These are phyloP conservation scores for Ophiostoma ips DNA, from an alignment of 2,329 filamentous ascomycete genomes.

Conservation along the genomic window DNA sequence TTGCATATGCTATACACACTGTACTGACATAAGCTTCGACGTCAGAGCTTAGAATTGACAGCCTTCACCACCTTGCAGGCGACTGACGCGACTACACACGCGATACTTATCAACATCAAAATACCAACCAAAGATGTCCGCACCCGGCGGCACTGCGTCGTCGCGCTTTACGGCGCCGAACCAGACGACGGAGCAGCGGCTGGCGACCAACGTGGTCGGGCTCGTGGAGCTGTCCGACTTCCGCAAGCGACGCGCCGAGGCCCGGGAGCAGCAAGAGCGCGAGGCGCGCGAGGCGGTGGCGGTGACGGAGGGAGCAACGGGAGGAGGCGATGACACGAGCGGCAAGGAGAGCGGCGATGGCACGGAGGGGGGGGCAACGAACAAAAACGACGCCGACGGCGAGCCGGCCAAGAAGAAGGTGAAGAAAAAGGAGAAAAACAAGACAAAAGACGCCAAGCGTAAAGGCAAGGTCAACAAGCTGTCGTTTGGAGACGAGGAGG, in stretches of 20 bases:
- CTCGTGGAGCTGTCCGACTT: slow-evolving; percentile 88
- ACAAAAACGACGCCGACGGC: slow-evolving; percentile 29
- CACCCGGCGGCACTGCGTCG: slow-evolving; percentile 22
- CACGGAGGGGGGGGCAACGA: background rate
- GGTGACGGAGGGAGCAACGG: slow-evolving; percentile 18
- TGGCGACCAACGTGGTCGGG: slow-evolving; percentile 79
- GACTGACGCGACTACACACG: too few species aligned
- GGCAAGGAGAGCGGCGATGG: slow-evolving; percentile 11
- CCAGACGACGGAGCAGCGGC: slow-evolving; percentile 62
- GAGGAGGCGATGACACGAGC: slow-evolving; percentile 28
- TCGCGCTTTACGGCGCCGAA: slow-evolving; percentile 64
- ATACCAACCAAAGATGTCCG: slow-evolving; percentile 23
- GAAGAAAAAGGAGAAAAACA: slow-evolving; percentile 26
- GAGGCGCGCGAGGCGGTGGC: slow-evolving; percentile 32
- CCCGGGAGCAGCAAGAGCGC: slow-evolving; percentile 79
- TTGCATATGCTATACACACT: too few species aligned
- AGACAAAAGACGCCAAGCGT: slow-evolving; percentile 22
- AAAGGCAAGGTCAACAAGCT: slow-evolving; percentile 33
- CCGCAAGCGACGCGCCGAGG: slow-evolving; percentile 86
- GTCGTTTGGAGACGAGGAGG: slow-evolving; percentile 43
- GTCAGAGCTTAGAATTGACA: too few species aligned
- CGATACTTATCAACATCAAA: background rate
- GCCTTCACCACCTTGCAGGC: too few species aligned
- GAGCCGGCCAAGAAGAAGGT: slow-evolving; percentile 19
- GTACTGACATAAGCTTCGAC: too few species aligned